Base-by-base conservation (phyloP, 1,284 basidiomycete species). In the Microbotryum scabiosae region DNA sequence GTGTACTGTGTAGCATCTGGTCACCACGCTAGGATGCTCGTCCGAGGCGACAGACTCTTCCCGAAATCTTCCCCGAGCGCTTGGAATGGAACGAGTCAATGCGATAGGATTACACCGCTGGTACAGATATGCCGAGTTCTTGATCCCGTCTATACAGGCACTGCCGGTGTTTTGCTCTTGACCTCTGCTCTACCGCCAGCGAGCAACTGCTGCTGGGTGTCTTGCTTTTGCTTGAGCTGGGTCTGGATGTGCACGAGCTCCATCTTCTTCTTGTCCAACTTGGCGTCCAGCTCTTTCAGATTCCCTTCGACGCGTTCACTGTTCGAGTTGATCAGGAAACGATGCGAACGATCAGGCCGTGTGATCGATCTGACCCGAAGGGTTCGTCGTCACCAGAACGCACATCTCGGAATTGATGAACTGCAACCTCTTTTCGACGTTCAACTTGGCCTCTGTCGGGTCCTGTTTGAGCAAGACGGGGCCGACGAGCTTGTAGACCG, bases 391-490 rank as follows among this genome's bases (percentile, higher is more conserved):
- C 25, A n/a, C 7, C 54, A n/a, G 25, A 5, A 79, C 87, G 62
- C 64, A 97, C 93, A 96, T 90, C 76, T 98, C 93, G 54, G 82
- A 78, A 57, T 79, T 81, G 73, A 98, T 97, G 76, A 91, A 97
- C 63, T 91, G 89, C 46, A 98, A 77, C 7, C 94, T 84, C 61
- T 90, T 97, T 66, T 91, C 84, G 36, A 98, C 90, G 72, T 94
- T 97, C 60, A 78, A 79, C 73, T 87, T 88, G 12, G 94, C 94
- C 70, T 97, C 96, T 6, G 76, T 75, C 70, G 86, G 85, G 67
- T 97, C 93, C 76, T 97, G 94, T 70, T 87, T 84, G 8, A 97
- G 84, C 25, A 98, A 82, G 2, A 92, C 87, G 1, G 91, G 90
- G 0, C 94, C 96, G 51, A 96, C 82, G 51, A 91, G 83, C 78